phyloP scores from a whole-genome alignment of 2,329 filamentous ascomycete genomes.

The Exophiala mesophila region DNA sequence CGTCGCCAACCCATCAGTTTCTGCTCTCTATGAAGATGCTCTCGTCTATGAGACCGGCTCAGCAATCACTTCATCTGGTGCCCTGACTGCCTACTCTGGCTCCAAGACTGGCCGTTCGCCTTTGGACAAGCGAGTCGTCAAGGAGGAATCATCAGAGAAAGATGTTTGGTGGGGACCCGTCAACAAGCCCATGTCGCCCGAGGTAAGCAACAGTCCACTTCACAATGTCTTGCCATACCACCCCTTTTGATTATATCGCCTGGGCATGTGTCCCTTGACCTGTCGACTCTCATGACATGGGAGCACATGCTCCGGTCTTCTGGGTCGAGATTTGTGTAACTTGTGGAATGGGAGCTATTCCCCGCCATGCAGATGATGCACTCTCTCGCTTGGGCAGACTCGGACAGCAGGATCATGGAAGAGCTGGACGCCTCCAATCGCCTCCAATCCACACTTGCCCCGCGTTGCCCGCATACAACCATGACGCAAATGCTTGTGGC shows the following conservation, averaged over 20 bases:
- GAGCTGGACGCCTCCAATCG: neutral
- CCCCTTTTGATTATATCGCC: conserved; percentile 11
- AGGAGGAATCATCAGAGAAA: conserved; percentile 82
- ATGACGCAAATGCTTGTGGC: conserved; percentile 15
- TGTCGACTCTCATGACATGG: conserved; percentile 20
- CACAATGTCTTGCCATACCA: conserved; percentile 1
- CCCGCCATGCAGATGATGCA: conserved; percentile 4
- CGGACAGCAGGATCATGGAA: neutral
- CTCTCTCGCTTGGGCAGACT: neutral
- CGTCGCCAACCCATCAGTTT: conserved; percentile 90
- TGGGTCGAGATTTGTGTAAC: too few relatives aligned
- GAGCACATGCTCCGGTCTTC: neutral
- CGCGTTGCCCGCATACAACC: conserved; percentile 12
- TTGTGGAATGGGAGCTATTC: neutral
- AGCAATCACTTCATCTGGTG: conserved; percentile 92
- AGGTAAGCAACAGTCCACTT: conserved; percentile 59
- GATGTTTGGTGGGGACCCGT: conserved; percentile 99
- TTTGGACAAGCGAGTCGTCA: conserved; percentile 93
- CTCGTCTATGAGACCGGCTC: conserved; percentile 94
- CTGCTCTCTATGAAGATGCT: conserved; percentile 97
- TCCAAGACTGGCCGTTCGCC: conserved; percentile 97
- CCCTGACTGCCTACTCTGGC: conserved; percentile 94
- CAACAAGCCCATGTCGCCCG: conserved; percentile 96
- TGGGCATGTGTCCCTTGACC: conserved; percentile 24
- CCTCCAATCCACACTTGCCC: conserved; percentile 6